These are phyloP conservation scores for Tetracladium setigerum DNA, from an alignment of 495 filamentous ascomycete genomes.

Conservation along the genomic window DNA sequence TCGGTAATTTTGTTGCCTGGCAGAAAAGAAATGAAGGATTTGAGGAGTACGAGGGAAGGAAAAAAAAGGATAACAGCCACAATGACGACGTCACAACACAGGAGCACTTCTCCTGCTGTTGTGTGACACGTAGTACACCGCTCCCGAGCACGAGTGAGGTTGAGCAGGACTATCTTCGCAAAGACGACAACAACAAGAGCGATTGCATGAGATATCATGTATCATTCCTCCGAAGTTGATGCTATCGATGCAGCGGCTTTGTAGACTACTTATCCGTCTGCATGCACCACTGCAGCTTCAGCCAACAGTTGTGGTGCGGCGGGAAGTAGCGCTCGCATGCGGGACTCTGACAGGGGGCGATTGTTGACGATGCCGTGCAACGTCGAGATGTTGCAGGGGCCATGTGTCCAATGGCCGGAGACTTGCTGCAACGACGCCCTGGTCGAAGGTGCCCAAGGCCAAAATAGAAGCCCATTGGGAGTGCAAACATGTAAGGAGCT, in stretches of 20 bases:
- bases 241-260: constrained; percentile 6
- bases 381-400: constrained; percentile 2
- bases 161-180: no score
- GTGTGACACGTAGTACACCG: constrained; percentile 19
- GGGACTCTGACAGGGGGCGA: constrained; percentile 6
- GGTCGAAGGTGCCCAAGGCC: neutral
- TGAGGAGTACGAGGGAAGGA: neutral
- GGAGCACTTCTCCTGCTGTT: constrained; percentile 3
- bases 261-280: constrained; percentile 12
- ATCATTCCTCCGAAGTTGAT: neutral
- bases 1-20: neutral
- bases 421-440: constrained; percentile 1
- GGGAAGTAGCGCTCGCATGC: constrained; percentile 14
- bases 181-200: neutral
- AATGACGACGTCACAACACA: constrained; percentile 6
- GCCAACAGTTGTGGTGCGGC: constrained; percentile 9
- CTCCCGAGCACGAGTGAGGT: neutral
- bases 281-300: constrained; percentile 10
- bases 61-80: neutral
- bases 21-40: constrained; percentile 1
- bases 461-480: neutral
- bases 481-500: constrained; percentile 5
- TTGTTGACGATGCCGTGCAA: constrained; percentile 8
- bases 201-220: neutral
- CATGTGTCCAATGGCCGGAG: neutral